phyloP scores from a whole-genome alignment of 768 basidiomycete genomes.

The Lyophyllum decastes region DNA sequence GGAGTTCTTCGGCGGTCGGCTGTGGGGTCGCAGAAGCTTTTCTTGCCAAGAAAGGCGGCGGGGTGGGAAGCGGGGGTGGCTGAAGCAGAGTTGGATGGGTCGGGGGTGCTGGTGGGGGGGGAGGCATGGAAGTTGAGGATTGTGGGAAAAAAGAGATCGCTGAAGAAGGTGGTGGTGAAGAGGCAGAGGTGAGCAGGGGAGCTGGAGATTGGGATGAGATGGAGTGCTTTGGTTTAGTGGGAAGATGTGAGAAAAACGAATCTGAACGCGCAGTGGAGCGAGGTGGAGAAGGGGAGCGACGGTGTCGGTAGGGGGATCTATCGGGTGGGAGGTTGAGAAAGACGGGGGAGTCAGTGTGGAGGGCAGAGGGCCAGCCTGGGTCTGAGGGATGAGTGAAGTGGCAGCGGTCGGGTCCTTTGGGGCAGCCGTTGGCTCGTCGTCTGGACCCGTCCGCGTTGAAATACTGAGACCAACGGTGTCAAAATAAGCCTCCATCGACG shows the following conservation, averaged over 20 bases:
- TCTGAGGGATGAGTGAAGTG: conserved; percentile 30
- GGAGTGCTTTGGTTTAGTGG: neutral
- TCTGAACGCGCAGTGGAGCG: neutral
- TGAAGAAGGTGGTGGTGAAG: neutral
- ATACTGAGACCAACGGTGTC: conserved; percentile 4
- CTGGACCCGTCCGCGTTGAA: conserved; percentile 20
- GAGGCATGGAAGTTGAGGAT: neutral
- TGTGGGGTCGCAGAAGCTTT: conserved; percentile 8
- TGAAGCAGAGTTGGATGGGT: conserved; percentile 3
- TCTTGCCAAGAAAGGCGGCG: conserved; percentile 12
- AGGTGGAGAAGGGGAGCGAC: neutral
- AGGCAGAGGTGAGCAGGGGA: neutral
- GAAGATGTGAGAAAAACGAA: neutral
- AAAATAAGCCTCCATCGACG: neutral
- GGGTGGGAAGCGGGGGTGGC: conserved; percentile 18
- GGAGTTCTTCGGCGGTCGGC: conserved; percentile 17
- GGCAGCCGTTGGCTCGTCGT: conserved; percentile 10
- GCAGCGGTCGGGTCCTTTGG: conserved; percentile 11
- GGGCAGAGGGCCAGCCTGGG: conserved; percentile 21
- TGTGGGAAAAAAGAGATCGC: neutral
- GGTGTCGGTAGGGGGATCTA: neutral
- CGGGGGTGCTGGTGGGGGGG: neutral
- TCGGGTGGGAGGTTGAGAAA: conserved; percentile 1
- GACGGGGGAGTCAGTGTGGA: neutral
- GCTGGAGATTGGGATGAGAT: neutral